phyloP scores from a whole-genome alignment of 2,329 filamentous ascomycete genomes.

The Mycosphaerella sp. region DNA sequence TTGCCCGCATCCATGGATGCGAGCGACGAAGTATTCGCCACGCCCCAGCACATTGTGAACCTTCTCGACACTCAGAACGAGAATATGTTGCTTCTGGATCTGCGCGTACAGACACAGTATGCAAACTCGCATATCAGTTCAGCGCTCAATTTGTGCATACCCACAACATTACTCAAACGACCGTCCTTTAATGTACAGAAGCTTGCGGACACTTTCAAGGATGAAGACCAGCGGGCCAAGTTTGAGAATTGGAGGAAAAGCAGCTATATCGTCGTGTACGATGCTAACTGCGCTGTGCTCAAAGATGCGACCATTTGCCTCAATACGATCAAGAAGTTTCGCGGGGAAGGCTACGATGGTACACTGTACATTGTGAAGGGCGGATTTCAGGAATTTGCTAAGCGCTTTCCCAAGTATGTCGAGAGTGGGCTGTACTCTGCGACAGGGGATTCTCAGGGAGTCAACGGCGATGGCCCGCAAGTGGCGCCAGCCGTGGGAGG shows the following conservation, averaged over 20 bases:
- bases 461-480: constrained; percentile 49
- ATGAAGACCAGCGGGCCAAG: constrained; percentile 58
- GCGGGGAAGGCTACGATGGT: constrained; percentile 72
- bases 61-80: constrained; percentile 42
- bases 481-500: constrained; percentile 80
- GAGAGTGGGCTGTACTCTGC: constrained; percentile 39
- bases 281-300: constrained; percentile 65
- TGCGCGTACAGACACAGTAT: constrained; percentile 80
- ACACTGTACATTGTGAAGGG: constrained; percentile 68
- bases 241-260: constrained; percentile 72
- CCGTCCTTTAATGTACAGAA: constrained; percentile 86
- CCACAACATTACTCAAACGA: constrained; percentile 85
- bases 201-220: constrained; percentile 77
- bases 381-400: constrained; percentile 70
- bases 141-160: constrained; percentile 90
- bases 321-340: constrained; percentile 92
- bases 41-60: constrained; percentile 45
- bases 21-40: constrained; percentile 38
- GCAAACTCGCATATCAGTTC: constrained; percentile 65
- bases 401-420: constrained; percentile 58
- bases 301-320: constrained; percentile 74
- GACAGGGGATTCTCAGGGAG: constrained; percentile 9
- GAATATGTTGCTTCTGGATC: constrained; percentile 67
- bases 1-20: constrained; percentile 33
- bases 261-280: constrained; percentile 79